Base-by-base conservation (phyloP, 2,329 filamentous ascomycete genomes). In the Scedosporium boydii region DNA sequence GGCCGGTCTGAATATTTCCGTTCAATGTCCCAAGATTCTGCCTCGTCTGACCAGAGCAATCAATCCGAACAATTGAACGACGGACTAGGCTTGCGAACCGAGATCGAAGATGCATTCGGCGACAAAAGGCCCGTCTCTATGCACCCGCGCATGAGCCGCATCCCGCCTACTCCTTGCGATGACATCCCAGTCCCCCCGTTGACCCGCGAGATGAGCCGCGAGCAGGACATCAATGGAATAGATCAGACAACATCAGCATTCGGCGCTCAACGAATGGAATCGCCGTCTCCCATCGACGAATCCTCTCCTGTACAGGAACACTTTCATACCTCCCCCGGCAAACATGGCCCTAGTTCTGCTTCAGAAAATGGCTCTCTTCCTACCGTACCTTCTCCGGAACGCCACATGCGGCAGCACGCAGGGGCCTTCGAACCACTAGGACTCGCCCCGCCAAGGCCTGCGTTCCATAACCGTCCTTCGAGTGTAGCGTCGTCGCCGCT, bases 1-100 rank as follows among this genome's bases (percentile, higher is more conserved):
- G 87, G 85, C 66, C 85, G 91, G 65, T 89, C 90, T 3, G 90
- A 88, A 18, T 96, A 91, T 75, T 93, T 93, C 71, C 87, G 91
- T 48, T 89, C 88, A 61, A 76, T 88, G 68, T 91, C 87, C 48
- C 79, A 85, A 61, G 88, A 89, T 67, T 80, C 79, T 1, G 77
- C 76, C 48, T 80, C 80, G 3, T 82, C 65, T 12, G 70, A 67
- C 6, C 69, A 70, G 12, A 51, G 41, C 38, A 46, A 14, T 18
- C 53, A 29, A 27, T 53, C 27, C 7, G 48, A 67, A 41, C 63
- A 65, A 14, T 61, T 59, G 21, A 62, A 64, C 41, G 64, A 79
- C 65, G 74, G 80, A 16, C 69, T 83, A 56, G 82, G 80, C 21
- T 68, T 82, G 63, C 80, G 76, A 65, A 80, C 80, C 5, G 82